Evolutionary conservation across 805 yeast genomes (phyloP), one percentile per base, ranked within the genome.

Genomic region (Ogataea pignaliae): DNA sequence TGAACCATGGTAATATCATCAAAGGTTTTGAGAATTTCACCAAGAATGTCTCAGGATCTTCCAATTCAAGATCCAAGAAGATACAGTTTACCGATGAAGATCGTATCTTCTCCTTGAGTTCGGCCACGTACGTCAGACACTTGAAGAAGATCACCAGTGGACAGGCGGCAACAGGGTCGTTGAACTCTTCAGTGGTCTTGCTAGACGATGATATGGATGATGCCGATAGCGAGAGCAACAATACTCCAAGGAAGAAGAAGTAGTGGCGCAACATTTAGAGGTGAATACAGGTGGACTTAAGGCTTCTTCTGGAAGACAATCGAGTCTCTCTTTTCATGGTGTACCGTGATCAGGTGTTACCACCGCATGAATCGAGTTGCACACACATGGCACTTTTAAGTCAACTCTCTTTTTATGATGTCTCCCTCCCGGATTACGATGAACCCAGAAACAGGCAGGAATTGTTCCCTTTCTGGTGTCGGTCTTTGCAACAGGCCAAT

Each of bases 21-120:
- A 84, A 85, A 50, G 98, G 98, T 1, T 90, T 89, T 56, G 97
- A 90, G 39, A 84, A 79, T 54, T 85, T 86, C 57, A 72, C 83
- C 39, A 85, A 84, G 52, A 44, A 44, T 30, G 47, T 47, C 3
- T 47, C 56, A 1, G 36, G 51, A 14, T 64, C 68, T 21, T 56
- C 66, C 3, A 36, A 57, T 1, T 55, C 72, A n/a, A 50, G 58
- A 29, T 71, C 69, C 64, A 72, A 75, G 57, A 71, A 79, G 64
- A 67, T 76, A 46, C 60, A 72, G 41, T 75, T 76, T 66, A 70
- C 81, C 0, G 91, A 86, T 49, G 85, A 83, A 31, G 97, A 88
- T 56, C 78, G 95, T 39, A 77, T 88, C 3, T 88, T 88, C 64
- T 82, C 90, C 31, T 66, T 85, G 59, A 82, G 91, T 48, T 81